Conservation (phyloP, 129 eudicot genomes). For the Flaveria linearis region DNA sequence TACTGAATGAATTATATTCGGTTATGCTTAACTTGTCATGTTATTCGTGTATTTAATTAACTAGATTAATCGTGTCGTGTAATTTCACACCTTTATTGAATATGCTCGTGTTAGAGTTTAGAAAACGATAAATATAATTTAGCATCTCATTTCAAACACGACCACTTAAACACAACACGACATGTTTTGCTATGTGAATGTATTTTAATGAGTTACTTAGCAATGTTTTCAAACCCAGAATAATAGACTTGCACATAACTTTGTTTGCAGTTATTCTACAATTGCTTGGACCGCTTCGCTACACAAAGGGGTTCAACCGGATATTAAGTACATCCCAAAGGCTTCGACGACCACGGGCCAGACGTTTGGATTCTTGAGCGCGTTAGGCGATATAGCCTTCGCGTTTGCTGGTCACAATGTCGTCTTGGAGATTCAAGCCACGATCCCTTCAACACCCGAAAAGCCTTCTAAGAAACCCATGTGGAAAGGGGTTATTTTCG, state of each 20-base stretch:
- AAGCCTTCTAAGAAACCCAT: conserved; percentile 55
- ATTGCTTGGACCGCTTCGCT: conserved; percentile 47
- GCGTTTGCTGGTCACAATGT: conserved; percentile 64
- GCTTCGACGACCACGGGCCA: conserved; percentile 35
- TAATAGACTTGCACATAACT: neutral
- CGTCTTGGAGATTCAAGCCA: conserved; percentile 64
- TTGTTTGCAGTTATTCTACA: conserved; percentile 46
- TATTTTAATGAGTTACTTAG: too few relatives aligned
- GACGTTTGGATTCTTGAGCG: conserved; percentile 38
- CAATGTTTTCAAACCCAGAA: too few relatives aligned
- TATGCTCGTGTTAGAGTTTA: too few relatives aligned
- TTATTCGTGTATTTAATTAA: too few relatives aligned
- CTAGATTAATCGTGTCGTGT: too few relatives aligned
- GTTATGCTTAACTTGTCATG: too few relatives aligned
- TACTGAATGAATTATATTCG: too few relatives aligned
- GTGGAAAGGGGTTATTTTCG: conserved; percentile 57
- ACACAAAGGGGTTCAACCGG: conserved; percentile 42
- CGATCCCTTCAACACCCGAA: conserved; percentile 53
- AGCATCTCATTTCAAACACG: too few relatives aligned
- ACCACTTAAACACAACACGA: too few relatives aligned
- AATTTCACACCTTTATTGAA: too few relatives aligned
- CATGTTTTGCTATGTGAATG: too few relatives aligned
- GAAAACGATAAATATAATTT: too few relatives aligned
- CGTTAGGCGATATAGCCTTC: conserved; percentile 50
- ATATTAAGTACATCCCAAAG: conserved; percentile 35